phyloP scores from a whole-genome alignment of 148 eudicot genomes.

The Rhododendron vialii region DNA sequence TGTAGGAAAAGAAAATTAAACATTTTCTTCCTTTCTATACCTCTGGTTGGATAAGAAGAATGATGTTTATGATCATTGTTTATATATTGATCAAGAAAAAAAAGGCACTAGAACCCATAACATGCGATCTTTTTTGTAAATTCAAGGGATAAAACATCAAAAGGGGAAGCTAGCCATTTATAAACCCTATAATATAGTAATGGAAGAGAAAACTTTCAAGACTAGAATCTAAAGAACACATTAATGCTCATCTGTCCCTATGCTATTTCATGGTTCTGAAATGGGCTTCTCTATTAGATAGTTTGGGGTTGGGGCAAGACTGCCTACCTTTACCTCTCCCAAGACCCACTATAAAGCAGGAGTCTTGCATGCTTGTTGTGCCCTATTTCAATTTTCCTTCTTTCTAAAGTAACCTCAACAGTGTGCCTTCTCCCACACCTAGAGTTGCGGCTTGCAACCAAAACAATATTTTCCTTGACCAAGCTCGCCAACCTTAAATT shows the following conservation, averaged over 20 bases:
- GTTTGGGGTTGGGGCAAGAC: neutral
- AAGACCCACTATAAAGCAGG: neutral
- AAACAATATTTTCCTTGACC: neutral
- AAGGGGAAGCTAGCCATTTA: neutral
- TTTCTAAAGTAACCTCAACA: neutral
- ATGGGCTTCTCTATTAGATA: no score
- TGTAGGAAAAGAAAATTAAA: neutral
- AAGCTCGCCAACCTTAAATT: neutral
- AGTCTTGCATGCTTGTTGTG: neutral
- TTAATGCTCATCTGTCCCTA: neutral
- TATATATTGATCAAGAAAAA: no score
- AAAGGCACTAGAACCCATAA: neutral
- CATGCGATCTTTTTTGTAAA: neutral
- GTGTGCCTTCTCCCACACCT: neutral
- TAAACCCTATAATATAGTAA: neutral
- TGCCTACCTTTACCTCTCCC: neutral
- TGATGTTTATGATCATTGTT: neutral
- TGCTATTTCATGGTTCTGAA: neutral
- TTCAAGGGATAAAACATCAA: neutral
- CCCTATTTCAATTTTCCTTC: neutral
- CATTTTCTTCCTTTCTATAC: neutral
- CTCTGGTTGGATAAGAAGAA: neutral
- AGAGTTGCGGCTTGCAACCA: neutral
- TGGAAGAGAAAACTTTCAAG: neutral
- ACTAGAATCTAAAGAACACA: neutral